Percentiles rank a stretch among this genome's conserved stretches.
Conservation (phyloP, 2,329 filamentous ascomycete species). For the Dothideomycetidae sp. region DNA sequence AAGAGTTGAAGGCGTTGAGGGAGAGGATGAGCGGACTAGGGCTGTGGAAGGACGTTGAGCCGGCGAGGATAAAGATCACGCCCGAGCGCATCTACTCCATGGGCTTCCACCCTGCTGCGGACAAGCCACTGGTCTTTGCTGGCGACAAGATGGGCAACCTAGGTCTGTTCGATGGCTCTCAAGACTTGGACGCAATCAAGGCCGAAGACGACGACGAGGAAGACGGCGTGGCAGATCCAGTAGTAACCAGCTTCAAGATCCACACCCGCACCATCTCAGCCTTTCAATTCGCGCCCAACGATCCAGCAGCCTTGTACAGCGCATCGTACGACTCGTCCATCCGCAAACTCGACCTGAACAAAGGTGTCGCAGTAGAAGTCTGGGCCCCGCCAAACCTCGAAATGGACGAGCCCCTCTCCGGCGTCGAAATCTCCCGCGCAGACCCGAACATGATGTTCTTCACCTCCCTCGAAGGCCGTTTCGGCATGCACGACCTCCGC, state of each 20-base stretch:
- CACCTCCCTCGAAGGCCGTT: conserved; percentile 66
- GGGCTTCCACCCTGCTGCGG: conserved; percentile 71
- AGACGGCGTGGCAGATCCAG: conserved; percentile 50
- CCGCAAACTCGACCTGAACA: conserved; percentile 68
- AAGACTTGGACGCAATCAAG: conserved; percentile 37
- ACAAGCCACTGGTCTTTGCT: conserved; percentile 81
- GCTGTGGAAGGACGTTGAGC: conserved; percentile 71
- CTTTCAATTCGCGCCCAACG: conserved; percentile 61
- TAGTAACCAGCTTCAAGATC: conserved; percentile 80
- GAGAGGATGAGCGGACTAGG: conserved; percentile 63
- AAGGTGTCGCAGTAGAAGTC: conserved; percentile 64
- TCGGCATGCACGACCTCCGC: conserved; percentile 71
- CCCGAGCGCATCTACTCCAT: conserved; percentile 79
- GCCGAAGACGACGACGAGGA: conserved; percentile 48
- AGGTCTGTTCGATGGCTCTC: conserved; percentile 80
- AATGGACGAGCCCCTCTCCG: conserved; percentile 67
- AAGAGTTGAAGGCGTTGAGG: conserved; percentile 57
- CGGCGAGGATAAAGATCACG: conserved; percentile 74
- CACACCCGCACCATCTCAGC: conserved; percentile 80
- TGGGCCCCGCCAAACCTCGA: conserved; percentile 59
- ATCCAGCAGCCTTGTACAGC: conserved; percentile 63
- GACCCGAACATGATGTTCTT: conserved; percentile 69
- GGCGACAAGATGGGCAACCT: conserved; percentile 88
- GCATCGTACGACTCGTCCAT: conserved; percentile 90
- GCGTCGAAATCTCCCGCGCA: conserved; percentile 60